phyloP scores from a whole-genome alignment of 129 eudicot species.

The Helianthus annuus region DNA sequence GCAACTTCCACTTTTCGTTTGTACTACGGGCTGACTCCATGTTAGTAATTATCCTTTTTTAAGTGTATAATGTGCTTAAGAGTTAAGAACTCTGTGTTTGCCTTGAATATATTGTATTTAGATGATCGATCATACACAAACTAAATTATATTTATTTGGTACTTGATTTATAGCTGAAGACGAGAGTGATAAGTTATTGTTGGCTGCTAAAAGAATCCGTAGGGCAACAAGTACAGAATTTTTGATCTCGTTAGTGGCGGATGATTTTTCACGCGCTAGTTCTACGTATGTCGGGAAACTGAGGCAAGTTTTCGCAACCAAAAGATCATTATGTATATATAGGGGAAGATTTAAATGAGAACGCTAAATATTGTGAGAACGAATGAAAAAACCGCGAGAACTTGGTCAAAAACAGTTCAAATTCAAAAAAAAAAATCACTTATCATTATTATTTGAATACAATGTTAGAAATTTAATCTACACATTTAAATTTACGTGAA shows the following conservation, averaged over 20 bases:
- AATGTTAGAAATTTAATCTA: too few species aligned
- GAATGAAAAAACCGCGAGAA: too few species aligned
- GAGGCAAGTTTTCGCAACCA: constrained; percentile 52
- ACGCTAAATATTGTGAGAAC: too few species aligned
- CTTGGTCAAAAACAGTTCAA: too few species aligned
- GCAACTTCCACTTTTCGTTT: constrained; percentile 72
- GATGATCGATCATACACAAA: neutral
- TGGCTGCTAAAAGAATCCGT: constrained; percentile 82
- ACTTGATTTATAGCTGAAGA: constrained; percentile 55
- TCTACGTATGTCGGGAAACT: constrained; percentile 87
- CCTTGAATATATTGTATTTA: constrained; percentile 1
- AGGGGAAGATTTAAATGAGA: too few species aligned
- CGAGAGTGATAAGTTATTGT: constrained; percentile 67
- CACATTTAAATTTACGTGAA: too few species aligned
- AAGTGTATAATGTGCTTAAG: neutral
- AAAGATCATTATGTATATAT: neutral
- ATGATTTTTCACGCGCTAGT: constrained; percentile 89
- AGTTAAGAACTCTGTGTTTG: neutral
- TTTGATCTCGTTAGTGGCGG: constrained; percentile 75
- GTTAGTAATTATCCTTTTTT: constrained; percentile 50
- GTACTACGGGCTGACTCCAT: constrained; percentile 81
- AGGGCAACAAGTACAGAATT: constrained; percentile 84
- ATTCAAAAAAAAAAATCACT: too few species aligned
- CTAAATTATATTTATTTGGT: neutral
- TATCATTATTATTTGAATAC: too few species aligned